These are phyloP conservation scores for Pelargonium fulgidum DNA, from an alignment of 441 rosid species.

Conservation along the genomic window DNA sequence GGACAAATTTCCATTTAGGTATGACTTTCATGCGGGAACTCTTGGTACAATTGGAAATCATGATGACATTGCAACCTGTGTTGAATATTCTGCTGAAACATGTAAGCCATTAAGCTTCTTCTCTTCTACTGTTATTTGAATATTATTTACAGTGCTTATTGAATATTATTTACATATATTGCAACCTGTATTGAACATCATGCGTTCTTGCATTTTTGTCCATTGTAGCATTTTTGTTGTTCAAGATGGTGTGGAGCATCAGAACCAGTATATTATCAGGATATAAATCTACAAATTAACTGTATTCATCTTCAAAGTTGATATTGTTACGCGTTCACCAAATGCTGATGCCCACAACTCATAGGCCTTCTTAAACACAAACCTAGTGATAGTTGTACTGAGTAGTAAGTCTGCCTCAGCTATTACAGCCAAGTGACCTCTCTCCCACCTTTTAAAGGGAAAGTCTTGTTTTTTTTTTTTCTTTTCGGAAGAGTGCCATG, in stretches of 20 bases:
- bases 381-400: too few species aligned
- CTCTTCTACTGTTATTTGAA: slow-evolving; percentile 8
- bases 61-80: slow-evolving; percentile 54
- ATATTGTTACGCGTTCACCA: too few species aligned
- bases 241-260: background rate
- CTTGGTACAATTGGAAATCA: slow-evolving; percentile 47
- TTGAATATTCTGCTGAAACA: slow-evolving; percentile 48
- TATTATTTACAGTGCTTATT: background rate
- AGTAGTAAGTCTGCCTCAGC: too few species aligned
- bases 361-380: too few species aligned
- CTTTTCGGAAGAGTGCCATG: background rate
- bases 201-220: background rate
- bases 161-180: background rate
- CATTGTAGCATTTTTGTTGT: background rate
- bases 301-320: too few species aligned
- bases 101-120: slow-evolving; percentile 35
- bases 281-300: too few species aligned
- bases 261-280: too few species aligned
- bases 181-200: too few species aligned
- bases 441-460: background rate
- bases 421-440: too few species aligned
- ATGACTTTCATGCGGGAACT: slow-evolving; percentile 48
- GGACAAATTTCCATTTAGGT: slow-evolving; percentile 34
- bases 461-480: background rate
- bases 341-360: too few species aligned